These are phyloP conservation scores for Carallia pectinifolia DNA, from an alignment of 345 rosid species.

Conservation along the genomic window DNA sequence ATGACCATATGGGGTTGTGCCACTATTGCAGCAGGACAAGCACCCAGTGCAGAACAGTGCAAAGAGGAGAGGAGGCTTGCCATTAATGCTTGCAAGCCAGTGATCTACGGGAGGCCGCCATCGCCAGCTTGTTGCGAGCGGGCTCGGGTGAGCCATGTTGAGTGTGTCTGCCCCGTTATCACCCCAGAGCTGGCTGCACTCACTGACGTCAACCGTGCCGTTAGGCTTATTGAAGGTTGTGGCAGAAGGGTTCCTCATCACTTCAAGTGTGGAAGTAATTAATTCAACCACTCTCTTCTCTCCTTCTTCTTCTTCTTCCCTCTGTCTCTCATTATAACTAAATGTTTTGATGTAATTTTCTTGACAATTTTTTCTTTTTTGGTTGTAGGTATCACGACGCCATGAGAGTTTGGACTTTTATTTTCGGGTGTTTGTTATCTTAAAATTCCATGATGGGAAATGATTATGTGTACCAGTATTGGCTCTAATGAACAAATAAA, in stretches of 20 bases:
- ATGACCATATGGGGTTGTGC: conserved; percentile 2
- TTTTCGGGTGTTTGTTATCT: too few species aligned
- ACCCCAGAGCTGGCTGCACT: conserved; percentile 34
- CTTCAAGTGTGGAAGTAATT: conserved; percentile 45
- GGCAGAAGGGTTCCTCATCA: conserved; percentile 44
- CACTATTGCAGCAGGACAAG: conserved; percentile 7
- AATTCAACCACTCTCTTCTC: too few species aligned
- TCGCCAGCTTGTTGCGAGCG: conserved; percentile 39
- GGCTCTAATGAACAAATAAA: too few species aligned
- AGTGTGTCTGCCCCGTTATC: conserved; percentile 34
- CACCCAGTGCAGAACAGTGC: conserved; percentile 26
- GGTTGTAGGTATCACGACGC: too few species aligned
- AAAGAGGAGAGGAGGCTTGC: conserved; percentile 34
- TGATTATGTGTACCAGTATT: too few species aligned
- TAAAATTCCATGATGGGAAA: too few species aligned
- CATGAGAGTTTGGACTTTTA: too few species aligned
- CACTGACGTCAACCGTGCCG: conserved; percentile 32
- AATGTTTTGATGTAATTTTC: too few species aligned
- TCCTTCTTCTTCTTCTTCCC: background rate
- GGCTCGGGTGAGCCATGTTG: conserved; percentile 27
- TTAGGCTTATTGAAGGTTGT: conserved; percentile 39
- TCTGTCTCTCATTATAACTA: background rate
- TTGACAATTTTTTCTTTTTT: too few species aligned
- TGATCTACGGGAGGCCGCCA: conserved; percentile 31
- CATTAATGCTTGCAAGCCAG: conserved; percentile 39